Percentiles rank a stretch among this genome's conserved stretches.
phyloP scores from a whole-genome alignment of 306 rosid species.

The Heteromeles arbutifolia region DNA sequence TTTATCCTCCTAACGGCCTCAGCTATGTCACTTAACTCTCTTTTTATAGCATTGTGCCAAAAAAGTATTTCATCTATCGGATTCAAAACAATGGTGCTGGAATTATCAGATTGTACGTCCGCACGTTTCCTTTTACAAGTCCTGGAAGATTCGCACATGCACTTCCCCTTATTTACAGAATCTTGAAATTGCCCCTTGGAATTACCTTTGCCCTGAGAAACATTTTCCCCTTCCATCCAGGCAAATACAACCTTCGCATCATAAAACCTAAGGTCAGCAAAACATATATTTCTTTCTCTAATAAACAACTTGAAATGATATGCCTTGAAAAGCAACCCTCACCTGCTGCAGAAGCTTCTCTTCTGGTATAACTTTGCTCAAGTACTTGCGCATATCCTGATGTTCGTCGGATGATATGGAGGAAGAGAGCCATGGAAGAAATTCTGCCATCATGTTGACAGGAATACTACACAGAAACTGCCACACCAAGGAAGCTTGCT shows the following conservation, averaged over 20 bases:
- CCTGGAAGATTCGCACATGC: constrained; percentile 20
- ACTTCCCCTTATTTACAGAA: constrained; percentile 27
- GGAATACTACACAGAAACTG: constrained; percentile 96
- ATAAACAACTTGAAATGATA: neutral
- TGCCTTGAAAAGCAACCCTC: constrained; percentile 1
- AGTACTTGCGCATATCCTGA: constrained; percentile 57
- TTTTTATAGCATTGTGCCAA: constrained; percentile 90
- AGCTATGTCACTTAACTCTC: constrained; percentile 70
- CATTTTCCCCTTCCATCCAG: constrained; percentile 66
- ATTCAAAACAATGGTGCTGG: constrained; percentile 30
- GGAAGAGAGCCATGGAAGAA: constrained; percentile 84
- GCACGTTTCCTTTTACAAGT: constrained; percentile 35
- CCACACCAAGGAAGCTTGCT: constrained; percentile 83
- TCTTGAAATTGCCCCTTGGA: constrained; percentile 19
- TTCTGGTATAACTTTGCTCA: constrained; percentile 66
- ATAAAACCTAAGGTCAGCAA: constrained; percentile 16
- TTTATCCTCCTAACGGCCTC: constrained; percentile 34
- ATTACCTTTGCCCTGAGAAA: constrained; percentile 11
- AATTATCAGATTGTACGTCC: constrained; percentile 24
- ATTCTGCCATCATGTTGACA: constrained; percentile 75
- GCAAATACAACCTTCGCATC: constrained; percentile 65
- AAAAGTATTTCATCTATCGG: constrained; percentile 81
- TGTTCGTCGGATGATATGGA: constrained; percentile 76
- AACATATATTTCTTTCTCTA: neutral
- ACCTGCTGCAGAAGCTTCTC: constrained; percentile 96